These are phyloP conservation scores for Agroathelia rolfsii DNA, from an alignment of 1,284 basidiomycete genomes.

Conservation along the genomic window DNA sequence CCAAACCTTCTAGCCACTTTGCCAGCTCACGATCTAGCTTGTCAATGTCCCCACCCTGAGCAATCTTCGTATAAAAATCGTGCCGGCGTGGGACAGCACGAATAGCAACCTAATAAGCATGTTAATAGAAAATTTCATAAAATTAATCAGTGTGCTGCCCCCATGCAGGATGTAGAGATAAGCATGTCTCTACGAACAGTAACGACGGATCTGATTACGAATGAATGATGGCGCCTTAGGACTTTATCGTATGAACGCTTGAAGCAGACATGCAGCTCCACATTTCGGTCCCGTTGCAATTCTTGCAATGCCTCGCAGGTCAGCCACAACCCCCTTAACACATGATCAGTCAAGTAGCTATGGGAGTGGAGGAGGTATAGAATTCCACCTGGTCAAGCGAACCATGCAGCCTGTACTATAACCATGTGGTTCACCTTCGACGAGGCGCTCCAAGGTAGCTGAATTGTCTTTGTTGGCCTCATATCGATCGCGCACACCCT, in stretches of 20 bases:
- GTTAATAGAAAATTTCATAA: slow-evolving; percentile 2
- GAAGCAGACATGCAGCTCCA: slow-evolving; percentile 76
- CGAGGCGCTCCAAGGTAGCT: slow-evolving; percentile 76
- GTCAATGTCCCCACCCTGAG: slow-evolving; percentile 55
- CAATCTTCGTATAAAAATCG: slow-evolving; percentile 86
- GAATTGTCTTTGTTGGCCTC: slow-evolving; percentile 56
- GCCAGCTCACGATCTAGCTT: slow-evolving; percentile 64
- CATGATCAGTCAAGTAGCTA: too few species aligned
- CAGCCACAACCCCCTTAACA: slow-evolving; percentile 89
- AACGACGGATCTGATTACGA: slow-evolving; percentile 82
- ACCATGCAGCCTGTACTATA: too few species aligned
- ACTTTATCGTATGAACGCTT: slow-evolving; percentile 75
- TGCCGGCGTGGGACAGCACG: slow-evolving; percentile 91
- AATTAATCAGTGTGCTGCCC: slow-evolving; percentile 8
- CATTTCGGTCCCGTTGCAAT: slow-evolving; percentile 56
- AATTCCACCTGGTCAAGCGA: slow-evolving; percentile 89
- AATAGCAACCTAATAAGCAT: slow-evolving; percentile 70
- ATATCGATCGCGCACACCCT: slow-evolving; percentile 88
- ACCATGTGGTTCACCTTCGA: slow-evolving; percentile 76
- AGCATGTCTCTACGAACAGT: slow-evolving; percentile 46
- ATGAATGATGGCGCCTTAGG: slow-evolving; percentile 82
- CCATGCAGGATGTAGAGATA: slow-evolving; percentile 3
- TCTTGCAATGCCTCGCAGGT: slow-evolving; percentile 79
- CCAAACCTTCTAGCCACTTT: slow-evolving; percentile 60
- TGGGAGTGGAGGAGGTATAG: slow-evolving; percentile 87